Evolutionary conservation across 257 asterid genomes (phyloP).

Genomic region (Coffea eugenioides): DNA sequence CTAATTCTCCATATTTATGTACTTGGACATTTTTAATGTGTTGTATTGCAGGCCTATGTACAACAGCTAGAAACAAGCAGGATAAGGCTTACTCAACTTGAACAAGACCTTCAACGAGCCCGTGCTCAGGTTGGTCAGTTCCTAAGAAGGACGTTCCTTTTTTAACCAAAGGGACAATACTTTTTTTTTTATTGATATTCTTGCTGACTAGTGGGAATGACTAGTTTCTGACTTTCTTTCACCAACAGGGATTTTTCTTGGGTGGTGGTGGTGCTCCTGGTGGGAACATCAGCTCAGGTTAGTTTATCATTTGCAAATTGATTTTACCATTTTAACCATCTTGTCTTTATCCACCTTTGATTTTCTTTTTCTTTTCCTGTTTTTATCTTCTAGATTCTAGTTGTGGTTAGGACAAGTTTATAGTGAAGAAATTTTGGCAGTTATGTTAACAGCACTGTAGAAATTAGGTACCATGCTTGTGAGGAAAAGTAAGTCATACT

Average conservation of each 20-base stretch:
- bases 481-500: slow-evolving; percentile 6
- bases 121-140: slow-evolving; percentile 71
- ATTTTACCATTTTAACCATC: not conserved
- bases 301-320: slow-evolving; percentile 12
- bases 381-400: not conserved
- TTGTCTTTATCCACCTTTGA: not conserved
- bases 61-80: slow-evolving; percentile 96
- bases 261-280: slow-evolving; percentile 71
- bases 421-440: not conserved
- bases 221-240: slow-evolving; percentile 17
- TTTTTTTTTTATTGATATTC: slow-evolving; percentile 1
- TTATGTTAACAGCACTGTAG: not conserved
- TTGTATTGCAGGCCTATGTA: slow-evolving; percentile 71
- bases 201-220: not conserved
- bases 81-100: slow-evolving; percentile 84
- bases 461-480: not conserved
- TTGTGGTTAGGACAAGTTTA: not conserved
- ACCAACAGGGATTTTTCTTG: slow-evolving; percentile 68
- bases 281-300: slow-evolving; percentile 84
- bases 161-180: slow-evolving; percentile 6
- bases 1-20: not conserved
- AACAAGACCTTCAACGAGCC: slow-evolving; percentile 90
- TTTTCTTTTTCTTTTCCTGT: not conserved
- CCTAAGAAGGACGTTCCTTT: not conserved
- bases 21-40: not conserved